Base-by-base conservation (phyloP, 768 basidiomycete genomes). In the Kwoniella shandongensis region DNA sequence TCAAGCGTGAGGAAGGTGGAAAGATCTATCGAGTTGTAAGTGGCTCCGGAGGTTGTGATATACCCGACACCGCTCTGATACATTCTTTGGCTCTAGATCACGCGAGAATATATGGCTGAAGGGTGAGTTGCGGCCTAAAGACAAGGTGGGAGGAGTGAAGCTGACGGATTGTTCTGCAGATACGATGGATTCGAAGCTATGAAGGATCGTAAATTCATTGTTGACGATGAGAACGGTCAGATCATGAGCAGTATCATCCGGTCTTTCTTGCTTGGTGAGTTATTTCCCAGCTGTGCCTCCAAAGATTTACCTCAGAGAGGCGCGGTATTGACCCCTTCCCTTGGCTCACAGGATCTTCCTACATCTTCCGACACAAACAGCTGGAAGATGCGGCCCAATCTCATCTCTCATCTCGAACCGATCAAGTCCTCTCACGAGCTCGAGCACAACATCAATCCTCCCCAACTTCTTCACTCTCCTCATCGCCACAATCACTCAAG, bases 191-290 rank as follows among this genome's bases (percentile, higher is more conserved):
- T 85, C 75, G 76, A 78, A 0, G 81, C 85, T 1, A 79, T 94
- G 29, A 84, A 83, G 62, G 84, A 83, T 18, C 80, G 83, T 20
- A 80, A 80, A 56, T 85, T 84, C 65, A 81, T 93, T 38, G 81
- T 93, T 23, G 89, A 92, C 66, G 86, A 90, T 56, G 91, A 96
- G 75, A 81, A 82, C 51, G 91, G 91, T 8, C 82, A 85, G 61
- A 78, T 89, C 60, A 84, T 89, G 83, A 88, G 86, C 69, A 77
- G 81, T 22, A 83, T 94, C 49, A 87, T 93, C 27, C 81, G 91
- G 62, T 86, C 86, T 65, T 93, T 91, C 77, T 79, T 93, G 2
- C 82, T 94, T 40, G 91, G 91, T 88, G 68, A 53, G 72, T 50
- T 20, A 29, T 20, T 41, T 10, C 29, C 18, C 29, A n/a, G n/a